Evolutionary conservation across 2,329 filamentous ascomycete species (phyloP), one percentile per base, ranked within the genome.

Genomic region (Tolypocladium guangdongense): DNA sequence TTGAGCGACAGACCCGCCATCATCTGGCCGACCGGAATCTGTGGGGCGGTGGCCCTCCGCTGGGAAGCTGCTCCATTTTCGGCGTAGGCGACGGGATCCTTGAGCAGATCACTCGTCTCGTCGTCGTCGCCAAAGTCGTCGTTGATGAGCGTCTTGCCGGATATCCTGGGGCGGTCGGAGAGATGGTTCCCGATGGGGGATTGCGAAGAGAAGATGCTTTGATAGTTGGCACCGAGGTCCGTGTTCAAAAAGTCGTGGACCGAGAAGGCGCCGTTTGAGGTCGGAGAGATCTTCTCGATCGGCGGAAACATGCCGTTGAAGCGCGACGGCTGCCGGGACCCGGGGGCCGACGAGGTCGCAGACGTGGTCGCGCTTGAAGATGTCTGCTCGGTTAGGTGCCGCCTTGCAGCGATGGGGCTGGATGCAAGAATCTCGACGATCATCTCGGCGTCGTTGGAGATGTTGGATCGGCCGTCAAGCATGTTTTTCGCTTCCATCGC

Each of bases 1-100:
- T 85, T 86, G 54, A 95, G 72, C 10, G 87, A 88, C 52, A 96
- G 73, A 49, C 75, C 80, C 37, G 77, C 77, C 72, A 95, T 85
- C 36, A 46, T 46, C 24, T 82, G 83, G 57, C 77, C 74, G 30
- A 88, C 79, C 8, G 87, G 85, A 39, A 91, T 73, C 55, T 88
- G 83, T 30, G 87, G 83, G 52, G 84, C 87, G 1, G 86, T 90
- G 39, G 83, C 80, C 58, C 84, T 82, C 52, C 88, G 84, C 59
- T 79, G 75, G 24, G 61, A 59, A 10, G 59, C 62, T 24, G 60
- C 59, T 30, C 63, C 66, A 36, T 63, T 88, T 62, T 91, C 86
- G 11, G 87, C 88, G 63, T 84, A 90, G 10, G 80, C 84, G 45
- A 88, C 76, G 0, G 86, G 82, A 52, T 90, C 83, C 54, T 86